Percentiles rank a stretch among this genome's conserved stretches.
Evolutionary conservation across 208 protist species (phyloP).

Genomic region (Acanthamoeba sp.): DNA sequence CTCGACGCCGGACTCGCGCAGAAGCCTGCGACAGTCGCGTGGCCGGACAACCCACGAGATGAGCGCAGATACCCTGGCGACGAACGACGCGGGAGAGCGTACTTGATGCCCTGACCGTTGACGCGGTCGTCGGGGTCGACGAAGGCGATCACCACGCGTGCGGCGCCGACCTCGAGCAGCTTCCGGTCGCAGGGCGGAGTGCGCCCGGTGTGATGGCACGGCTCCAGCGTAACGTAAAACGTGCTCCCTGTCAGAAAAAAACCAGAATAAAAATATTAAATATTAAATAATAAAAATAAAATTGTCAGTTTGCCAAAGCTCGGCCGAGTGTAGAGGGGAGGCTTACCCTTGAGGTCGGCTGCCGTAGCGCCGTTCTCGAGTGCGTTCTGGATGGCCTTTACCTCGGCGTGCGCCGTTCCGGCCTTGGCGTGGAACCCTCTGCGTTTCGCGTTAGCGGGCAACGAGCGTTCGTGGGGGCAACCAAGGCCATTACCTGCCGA

Average conservation of each 20-base stretch:
- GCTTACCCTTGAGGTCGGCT: not conserved
- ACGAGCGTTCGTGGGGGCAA: no score
- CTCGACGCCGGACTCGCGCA: constrained; percentile 72
- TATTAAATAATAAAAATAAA: no score
- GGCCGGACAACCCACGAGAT: no score
- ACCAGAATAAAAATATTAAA: no score
- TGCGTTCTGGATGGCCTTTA: constrained; percentile 73
- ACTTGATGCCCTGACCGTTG: constrained; percentile 59
- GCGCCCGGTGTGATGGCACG: constrained; percentile 79
- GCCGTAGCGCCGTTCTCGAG: constrained; percentile 7
- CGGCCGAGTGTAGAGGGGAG: no score
- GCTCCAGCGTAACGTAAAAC: constrained; percentile 78
- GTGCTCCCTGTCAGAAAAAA: constrained; percentile 76
- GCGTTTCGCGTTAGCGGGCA: no score
- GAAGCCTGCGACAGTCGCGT: not conserved
- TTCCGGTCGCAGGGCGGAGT: constrained; percentile 68
- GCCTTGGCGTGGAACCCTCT: constrained; percentile 73
- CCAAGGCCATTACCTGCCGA: no score
- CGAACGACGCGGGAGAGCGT: no score
- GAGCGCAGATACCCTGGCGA: no score
- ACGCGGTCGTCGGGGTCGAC: constrained; percentile 60
- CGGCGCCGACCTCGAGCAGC: not conserved
- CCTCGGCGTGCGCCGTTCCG: constrained; percentile 75
- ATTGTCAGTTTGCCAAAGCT: no score
- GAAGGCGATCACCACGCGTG: constrained; percentile 57